These are phyloP conservation scores for Fusarium tanahbumbuense DNA, from an alignment of 2,329 filamentous ascomycete species.

Conservation along the genomic window DNA sequence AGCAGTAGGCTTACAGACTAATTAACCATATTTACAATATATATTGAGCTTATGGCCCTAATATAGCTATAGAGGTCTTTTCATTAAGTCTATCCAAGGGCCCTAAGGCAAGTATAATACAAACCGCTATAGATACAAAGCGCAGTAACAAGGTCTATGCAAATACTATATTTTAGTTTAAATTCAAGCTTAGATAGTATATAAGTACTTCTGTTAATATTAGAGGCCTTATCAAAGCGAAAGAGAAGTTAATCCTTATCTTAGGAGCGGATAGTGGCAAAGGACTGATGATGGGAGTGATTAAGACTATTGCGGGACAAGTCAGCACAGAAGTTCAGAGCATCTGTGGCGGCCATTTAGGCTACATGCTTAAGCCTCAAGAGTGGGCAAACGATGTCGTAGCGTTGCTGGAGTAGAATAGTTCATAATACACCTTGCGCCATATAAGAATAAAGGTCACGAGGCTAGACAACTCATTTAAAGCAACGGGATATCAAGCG, in stretches of 20 bases:
- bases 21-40: neutral
- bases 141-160: neutral
- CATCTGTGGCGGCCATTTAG: neutral
- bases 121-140: neutral
- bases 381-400: neutral
- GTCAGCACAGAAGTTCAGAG: neutral
- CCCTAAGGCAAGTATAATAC: neutral
- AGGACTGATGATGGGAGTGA: neutral
- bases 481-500: too few relatives aligned
- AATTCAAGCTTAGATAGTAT: neutral
- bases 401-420: neutral
- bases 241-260: neutral
- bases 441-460: too few relatives aligned
- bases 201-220: neutral
- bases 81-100: neutral
- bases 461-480: too few relatives aligned
- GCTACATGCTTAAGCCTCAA: neutral
- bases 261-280: neutral
- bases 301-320: neutral
- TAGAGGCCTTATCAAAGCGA: neutral
- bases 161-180: neutral
- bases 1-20: neutral
- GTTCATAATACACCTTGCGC: too few relatives aligned
- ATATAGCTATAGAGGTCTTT: neutral
- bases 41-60: neutral